phyloP scores from a whole-genome alignment of 164 flowering plant genomes.

The Stephania yunnanensis region DNA sequence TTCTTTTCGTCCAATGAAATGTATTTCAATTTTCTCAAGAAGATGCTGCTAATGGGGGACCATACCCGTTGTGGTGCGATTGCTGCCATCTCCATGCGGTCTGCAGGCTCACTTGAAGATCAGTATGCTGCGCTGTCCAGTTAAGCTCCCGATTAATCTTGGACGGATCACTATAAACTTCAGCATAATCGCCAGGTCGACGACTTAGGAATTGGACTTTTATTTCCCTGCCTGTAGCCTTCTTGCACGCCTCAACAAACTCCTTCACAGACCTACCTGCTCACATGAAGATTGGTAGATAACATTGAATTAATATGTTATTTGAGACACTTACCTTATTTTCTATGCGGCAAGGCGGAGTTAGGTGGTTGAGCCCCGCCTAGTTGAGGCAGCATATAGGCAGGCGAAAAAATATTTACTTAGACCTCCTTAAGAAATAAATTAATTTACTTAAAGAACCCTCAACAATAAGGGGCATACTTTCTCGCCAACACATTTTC shows the following conservation, averaged over 20 bases:
- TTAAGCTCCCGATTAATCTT: conserved; percentile 72
- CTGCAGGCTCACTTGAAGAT: conserved; percentile 69
- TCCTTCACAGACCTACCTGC: conserved; percentile 97
- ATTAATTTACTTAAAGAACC: no score
- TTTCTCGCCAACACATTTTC: no score
- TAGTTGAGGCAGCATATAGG: no score
- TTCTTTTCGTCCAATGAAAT: neutral
- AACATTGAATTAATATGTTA: neutral
- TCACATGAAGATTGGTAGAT: neutral
- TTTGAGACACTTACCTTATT: neutral
- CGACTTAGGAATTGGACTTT: conserved; percentile 69
- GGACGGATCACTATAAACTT: conserved; percentile 83
- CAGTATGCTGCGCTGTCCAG: conserved; percentile 81
- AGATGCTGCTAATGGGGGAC: conserved; percentile 16
- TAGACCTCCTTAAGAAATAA: no score
- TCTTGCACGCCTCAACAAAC: conserved; percentile 93
- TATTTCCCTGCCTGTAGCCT: conserved; percentile 73
- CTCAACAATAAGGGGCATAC: no score
- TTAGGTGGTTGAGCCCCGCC: no score
- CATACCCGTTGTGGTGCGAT: conserved; percentile 66
- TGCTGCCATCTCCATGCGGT: conserved; percentile 96
- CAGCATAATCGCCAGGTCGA: conserved; percentile 95
- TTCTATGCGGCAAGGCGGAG: no score
- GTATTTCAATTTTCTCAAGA: conserved; percentile 1
- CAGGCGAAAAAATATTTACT: no score